A percentile compares a stretch with the other conserved stretches of the same genome.
Evolutionary conservation across 2,329 filamentous ascomycete species (phyloP).

Genomic region (Shiraia sp.): DNA sequence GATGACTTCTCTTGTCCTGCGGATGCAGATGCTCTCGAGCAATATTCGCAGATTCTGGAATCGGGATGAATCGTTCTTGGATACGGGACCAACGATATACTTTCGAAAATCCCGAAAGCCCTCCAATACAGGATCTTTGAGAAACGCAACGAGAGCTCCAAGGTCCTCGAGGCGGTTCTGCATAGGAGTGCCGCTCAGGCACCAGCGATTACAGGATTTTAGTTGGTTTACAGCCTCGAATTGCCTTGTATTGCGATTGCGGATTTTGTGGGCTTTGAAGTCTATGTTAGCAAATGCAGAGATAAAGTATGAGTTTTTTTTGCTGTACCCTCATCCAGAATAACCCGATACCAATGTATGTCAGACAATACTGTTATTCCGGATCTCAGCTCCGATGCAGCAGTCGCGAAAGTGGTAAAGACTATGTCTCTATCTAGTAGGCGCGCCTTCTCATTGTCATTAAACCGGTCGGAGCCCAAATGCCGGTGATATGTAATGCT

Average conservation of each 20-base stretch:
- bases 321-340: constrained; percentile 23
- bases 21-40: constrained; percentile 5
- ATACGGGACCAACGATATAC: background rate
- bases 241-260: constrained; percentile 11
- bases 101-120: background rate
- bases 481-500: constrained; percentile 7
- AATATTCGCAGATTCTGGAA: constrained; percentile 6
- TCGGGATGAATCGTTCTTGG: background rate
- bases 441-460: background rate
- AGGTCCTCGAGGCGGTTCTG: constrained; percentile 46
- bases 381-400: background rate
- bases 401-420: constrained; percentile 18
- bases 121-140: constrained; percentile 6
- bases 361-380: constrained; percentile 1
- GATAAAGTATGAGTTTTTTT: background rate
- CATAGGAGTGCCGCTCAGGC: constrained; percentile 18
- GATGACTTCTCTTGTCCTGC: constrained; percentile 7
- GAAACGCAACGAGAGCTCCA: constrained; percentile 31
- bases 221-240: constrained; percentile 8
- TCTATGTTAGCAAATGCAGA: background rate
- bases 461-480: constrained; percentile 1
- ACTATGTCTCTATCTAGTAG: constrained; percentile 8
- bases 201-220: constrained; percentile 8
- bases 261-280: too few relatives aligned
- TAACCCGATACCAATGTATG: constrained; percentile 20